Evolutionary conservation across 2,329 filamentous ascomycete genomes (phyloP).

Genomic region (Myriangium duriaei): DNA sequence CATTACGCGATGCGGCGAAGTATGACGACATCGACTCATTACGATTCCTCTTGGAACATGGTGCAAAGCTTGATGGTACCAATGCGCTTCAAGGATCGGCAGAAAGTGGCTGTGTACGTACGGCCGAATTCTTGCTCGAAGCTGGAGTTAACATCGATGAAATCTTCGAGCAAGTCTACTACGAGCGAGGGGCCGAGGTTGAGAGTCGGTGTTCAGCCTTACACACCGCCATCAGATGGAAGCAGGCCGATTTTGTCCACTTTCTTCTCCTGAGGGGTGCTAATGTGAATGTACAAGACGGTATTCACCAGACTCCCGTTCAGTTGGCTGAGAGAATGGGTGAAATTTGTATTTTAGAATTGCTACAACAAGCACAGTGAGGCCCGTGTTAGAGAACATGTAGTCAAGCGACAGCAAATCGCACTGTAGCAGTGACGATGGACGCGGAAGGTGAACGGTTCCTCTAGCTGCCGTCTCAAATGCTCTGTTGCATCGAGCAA

Average conservation of each 20-base stretch:
- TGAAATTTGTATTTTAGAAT: background rate
- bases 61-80: background rate
- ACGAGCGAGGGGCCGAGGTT: background rate
- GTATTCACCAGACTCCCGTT: background rate
- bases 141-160: background rate
- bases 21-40: background rate
- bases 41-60: background rate
- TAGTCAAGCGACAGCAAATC: too few species aligned
- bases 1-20: background rate
- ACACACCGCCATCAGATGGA: background rate
- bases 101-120: background rate
- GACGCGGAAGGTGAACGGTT: too few species aligned
- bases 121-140: background rate
- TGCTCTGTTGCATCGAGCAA: too few species aligned
- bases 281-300: background rate
- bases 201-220: background rate
- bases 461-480: too few species aligned
- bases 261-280: background rate
- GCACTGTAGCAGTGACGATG: too few species aligned
- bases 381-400: too few species aligned
- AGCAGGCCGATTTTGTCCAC: background rate
- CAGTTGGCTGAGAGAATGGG: background rate
- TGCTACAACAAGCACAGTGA: background rate
- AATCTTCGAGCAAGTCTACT: background rate
- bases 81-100: background rate